phyloP scores from a whole-genome alignment of 352 stramenopile species.

The Blastocystis sp. region DNA sequence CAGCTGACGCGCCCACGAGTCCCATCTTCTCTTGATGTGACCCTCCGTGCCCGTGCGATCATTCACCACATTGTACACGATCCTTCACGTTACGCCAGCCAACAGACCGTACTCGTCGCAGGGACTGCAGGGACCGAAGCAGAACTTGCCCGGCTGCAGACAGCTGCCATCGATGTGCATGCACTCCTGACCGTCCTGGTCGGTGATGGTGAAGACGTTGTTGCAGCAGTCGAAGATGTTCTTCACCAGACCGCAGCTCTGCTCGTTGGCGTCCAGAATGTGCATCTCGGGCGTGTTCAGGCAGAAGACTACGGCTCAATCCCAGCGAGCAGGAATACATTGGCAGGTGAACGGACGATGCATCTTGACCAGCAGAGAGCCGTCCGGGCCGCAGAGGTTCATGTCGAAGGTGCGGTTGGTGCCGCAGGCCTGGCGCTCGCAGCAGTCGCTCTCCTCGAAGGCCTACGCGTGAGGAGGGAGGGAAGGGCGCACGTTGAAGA shows the following conservation, averaged over 20 bases:
- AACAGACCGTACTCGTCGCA: not conserved
- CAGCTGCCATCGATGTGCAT: constrained; percentile 24
- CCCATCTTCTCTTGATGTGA: constrained; percentile 28
- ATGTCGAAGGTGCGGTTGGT: constrained; percentile 53
- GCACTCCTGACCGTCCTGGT: constrained; percentile 26
- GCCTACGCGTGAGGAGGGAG: constrained; percentile 10
- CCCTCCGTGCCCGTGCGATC: constrained; percentile 8
- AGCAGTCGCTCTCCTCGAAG: constrained; percentile 54
- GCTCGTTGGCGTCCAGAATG: constrained; percentile 52
- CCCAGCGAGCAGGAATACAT: not conserved
- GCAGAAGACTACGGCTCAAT: constrained; percentile 18
- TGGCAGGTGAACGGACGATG: constrained; percentile 71
- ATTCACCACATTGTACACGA: constrained; percentile 43
- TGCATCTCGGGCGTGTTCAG: constrained; percentile 62
- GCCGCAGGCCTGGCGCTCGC: constrained; percentile 44
- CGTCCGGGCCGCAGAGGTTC: constrained; percentile 30
- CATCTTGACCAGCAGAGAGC: constrained; percentile 37
- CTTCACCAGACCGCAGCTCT: constrained; percentile 52
- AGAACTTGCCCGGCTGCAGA: constrained; percentile 54
- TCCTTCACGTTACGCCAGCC: not conserved
- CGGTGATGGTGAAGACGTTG: constrained; percentile 30
- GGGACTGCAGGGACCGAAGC: not conserved
- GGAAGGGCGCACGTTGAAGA: constrained; percentile 17
- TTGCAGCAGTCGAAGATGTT: constrained; percentile 61
- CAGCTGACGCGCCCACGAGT: constrained; percentile 26